These are phyloP conservation scores for Coffea eugenioides DNA, from an alignment of 257 asterid genomes.

Conservation along the genomic window DNA sequence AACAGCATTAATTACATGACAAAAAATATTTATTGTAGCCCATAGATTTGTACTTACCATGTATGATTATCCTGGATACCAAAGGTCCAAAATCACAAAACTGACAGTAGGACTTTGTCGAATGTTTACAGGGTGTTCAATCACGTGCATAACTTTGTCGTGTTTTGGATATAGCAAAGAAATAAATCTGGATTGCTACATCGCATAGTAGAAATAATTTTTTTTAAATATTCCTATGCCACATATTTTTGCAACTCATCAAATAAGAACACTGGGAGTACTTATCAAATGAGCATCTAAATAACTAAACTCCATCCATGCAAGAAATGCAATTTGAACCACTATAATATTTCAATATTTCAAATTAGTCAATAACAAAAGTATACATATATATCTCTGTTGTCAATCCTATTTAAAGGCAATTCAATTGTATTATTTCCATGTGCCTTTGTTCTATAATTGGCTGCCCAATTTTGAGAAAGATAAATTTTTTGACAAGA, in stretches of 20 bases:
- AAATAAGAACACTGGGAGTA: background rate
- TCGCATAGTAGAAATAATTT: background rate
- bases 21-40: background rate
- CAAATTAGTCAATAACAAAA: background rate
- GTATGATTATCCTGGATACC: background rate
- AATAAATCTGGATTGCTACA: background rate
- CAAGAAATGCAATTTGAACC: background rate
- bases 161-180: background rate
- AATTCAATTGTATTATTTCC: background rate
- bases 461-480: background rate
- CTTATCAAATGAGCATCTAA: background rate
- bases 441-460: background rate
- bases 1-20: conserved; percentile 6
- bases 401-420: background rate
- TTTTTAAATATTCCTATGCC: too few relatives aligned
- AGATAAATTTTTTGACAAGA: background rate
- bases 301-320: background rate
- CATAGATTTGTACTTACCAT: background rate
- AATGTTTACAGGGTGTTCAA: background rate
- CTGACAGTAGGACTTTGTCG: background rate
- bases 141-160: background rate
- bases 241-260: too few relatives aligned
- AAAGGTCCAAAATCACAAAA: background rate
- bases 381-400: background rate
- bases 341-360: background rate